Percentiles rank a stretch among this genome's conserved stretches.
Conservation (phyloP, 2,329 filamentous ascomycete species). For the Cladorrhinum sp. region DNA sequence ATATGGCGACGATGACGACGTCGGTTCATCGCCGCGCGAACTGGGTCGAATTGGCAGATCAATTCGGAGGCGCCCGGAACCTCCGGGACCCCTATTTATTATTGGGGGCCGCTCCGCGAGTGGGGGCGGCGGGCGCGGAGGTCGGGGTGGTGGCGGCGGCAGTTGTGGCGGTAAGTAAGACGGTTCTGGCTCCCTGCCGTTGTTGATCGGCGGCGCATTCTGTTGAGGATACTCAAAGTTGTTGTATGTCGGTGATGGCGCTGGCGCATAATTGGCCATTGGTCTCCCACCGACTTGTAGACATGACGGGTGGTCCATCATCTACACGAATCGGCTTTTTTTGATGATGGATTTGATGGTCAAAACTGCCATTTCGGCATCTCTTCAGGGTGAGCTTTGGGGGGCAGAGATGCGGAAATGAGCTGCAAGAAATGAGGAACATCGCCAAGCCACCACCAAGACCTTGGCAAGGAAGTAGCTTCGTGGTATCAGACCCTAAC, state of each 20-base stretch:
- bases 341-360: not conserved
- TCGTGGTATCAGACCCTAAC: no score
- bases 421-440: not conserved
- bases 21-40: constrained; percentile 15
- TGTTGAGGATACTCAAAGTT: not conserved
- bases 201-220: not conserved
- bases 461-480: no score
- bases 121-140: constrained; percentile 12
- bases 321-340: not conserved
- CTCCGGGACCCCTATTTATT: not conserved
- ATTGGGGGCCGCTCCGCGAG: constrained; percentile 12
- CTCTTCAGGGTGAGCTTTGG: not conserved
- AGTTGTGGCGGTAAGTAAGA: not conserved
- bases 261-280: not conserved
- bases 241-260: not conserved
- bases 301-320: constrained; percentile 2
- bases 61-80: not conserved
- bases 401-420: not conserved
- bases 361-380: not conserved
- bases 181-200: not conserved
- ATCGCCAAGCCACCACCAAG: no score
- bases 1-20: not conserved
- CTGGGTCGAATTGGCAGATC: constrained; percentile 7
- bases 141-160: not conserved
- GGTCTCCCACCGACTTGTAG: constrained; percentile 1